A percentile compares a stretch with the other conserved stretches of the same genome.
These are phyloP conservation scores for Trichophyton simii DNA, from an alignment of 2,329 filamentous ascomycete genomes.

Conservation along the genomic window DNA sequence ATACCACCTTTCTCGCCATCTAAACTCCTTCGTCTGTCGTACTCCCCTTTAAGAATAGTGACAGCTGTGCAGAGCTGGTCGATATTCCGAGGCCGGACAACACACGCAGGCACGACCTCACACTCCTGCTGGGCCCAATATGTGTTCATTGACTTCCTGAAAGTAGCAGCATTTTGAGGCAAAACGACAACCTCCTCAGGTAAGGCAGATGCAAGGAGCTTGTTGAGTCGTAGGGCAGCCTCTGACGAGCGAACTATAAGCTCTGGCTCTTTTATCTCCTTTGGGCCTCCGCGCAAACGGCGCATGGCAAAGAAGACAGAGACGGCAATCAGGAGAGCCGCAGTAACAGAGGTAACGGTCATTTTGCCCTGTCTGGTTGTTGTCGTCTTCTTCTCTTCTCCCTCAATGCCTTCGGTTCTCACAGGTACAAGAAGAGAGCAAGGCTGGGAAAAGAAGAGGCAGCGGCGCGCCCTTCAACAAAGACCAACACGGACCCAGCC, in stretches of 20 bases:
- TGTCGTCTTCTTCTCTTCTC: not conserved
- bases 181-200: slow-evolving; percentile 13
- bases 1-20: not conserved
- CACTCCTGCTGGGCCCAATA: slow-evolving; percentile 26
- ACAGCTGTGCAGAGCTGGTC: slow-evolving; percentile 21
- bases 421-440: no score
- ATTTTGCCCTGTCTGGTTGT: not conserved
- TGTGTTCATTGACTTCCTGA: slow-evolving; percentile 14
- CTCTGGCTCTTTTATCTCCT: not conserved
- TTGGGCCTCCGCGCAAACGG: not conserved
- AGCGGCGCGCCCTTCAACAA: no score
- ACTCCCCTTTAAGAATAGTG: slow-evolving; percentile 17
- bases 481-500: no score
- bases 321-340: not conserved
- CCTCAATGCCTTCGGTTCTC: no score
- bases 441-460: no score
- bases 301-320: not conserved
- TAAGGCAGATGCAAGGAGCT: slow-evolving; percentile 12
- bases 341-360: not conserved
- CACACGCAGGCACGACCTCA: slow-evolving; percentile 21
- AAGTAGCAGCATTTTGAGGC: slow-evolving; percentile 10
- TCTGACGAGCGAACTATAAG: not conserved
- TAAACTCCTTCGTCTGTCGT: slow-evolving; percentile 17
- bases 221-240: slow-evolving; percentile 7
- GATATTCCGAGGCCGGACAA: slow-evolving; percentile 20